phyloP scores from a whole-genome alignment of 2,329 filamentous ascomycete species.

The Madurella mycetomatis region DNA sequence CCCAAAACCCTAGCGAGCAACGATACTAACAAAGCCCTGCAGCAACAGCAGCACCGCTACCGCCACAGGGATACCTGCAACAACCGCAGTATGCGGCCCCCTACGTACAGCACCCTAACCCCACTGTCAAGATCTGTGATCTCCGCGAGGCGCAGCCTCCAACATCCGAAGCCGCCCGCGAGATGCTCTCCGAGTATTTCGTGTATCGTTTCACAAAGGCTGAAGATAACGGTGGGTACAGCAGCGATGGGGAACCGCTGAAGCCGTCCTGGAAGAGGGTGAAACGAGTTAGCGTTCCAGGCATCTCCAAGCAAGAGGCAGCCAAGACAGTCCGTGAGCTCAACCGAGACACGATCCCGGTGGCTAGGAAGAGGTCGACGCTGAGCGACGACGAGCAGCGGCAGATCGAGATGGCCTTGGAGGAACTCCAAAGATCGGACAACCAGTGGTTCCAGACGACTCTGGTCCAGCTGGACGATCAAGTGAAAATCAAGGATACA shows the following conservation, averaged over 20 bases:
- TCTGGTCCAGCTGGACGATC: conserved; percentile 43
- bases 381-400: conserved; percentile 36
- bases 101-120: conserved; percentile 10
- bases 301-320: conserved; percentile 37
- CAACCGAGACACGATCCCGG: conserved; percentile 29
- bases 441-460: conserved; percentile 39
- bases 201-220: conserved; percentile 42
- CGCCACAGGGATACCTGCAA: neutral
- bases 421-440: conserved; percentile 34
- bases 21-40: neutral
- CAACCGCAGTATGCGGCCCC: conserved; percentile 6
- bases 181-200: conserved; percentile 37
- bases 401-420: conserved; percentile 40
- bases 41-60: neutral
- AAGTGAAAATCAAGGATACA: conserved; percentile 28
- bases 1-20: neutral
- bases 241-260: conserved; percentile 33
- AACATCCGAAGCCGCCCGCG: conserved; percentile 37
- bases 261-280: conserved; percentile 40
- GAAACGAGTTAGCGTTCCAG: conserved; percentile 31
- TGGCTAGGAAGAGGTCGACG: conserved; percentile 40
- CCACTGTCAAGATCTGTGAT: conserved; percentile 32
- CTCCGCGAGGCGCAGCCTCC: conserved; percentile 33
- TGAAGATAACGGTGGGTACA: conserved; percentile 28
- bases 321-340: conserved; percentile 36